These are phyloP conservation scores for Lithocarpus polystachyus DNA, from an alignment of 306 rosid genomes.

Conservation along the genomic window DNA sequence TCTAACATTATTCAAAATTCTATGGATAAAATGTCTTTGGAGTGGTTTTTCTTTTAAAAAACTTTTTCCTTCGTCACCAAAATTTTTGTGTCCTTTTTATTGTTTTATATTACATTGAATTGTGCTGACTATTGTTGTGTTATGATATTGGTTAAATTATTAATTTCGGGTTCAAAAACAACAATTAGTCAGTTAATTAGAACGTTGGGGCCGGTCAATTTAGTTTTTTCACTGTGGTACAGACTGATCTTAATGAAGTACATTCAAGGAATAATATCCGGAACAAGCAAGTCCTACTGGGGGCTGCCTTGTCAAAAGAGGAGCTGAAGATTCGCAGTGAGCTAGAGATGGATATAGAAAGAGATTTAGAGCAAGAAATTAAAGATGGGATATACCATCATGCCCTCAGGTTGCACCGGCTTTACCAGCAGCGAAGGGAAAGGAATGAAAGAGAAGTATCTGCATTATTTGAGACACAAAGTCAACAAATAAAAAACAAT, in stretches of 20 bases:
- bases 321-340: constrained; percentile 60
- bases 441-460: constrained; percentile 15
- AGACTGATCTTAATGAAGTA: constrained; percentile 7
- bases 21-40: too few species aligned
- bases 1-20: too few species aligned
- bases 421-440: constrained; percentile 46
- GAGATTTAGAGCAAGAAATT: constrained; percentile 65
- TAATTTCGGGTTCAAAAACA: too few species aligned
- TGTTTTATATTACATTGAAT: too few species aligned
- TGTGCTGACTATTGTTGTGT: too few species aligned
- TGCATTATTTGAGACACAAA: background rate
- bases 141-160: too few species aligned
- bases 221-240: background rate
- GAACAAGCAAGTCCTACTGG: background rate
- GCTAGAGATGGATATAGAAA: constrained; percentile 62
- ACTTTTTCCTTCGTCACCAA: too few species aligned
- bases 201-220: background rate
- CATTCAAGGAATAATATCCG: background rate
- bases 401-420: constrained; percentile 55
- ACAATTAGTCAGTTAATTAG: too few species aligned
- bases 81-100: too few species aligned
- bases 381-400: constrained; percentile 57
- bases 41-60: too few species aligned
- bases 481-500: background rate
- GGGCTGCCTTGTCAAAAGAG: constrained; percentile 30